Base-by-base conservation (phyloP, 305 asterid genomes). In the Fraxinus platypoda region DNA sequence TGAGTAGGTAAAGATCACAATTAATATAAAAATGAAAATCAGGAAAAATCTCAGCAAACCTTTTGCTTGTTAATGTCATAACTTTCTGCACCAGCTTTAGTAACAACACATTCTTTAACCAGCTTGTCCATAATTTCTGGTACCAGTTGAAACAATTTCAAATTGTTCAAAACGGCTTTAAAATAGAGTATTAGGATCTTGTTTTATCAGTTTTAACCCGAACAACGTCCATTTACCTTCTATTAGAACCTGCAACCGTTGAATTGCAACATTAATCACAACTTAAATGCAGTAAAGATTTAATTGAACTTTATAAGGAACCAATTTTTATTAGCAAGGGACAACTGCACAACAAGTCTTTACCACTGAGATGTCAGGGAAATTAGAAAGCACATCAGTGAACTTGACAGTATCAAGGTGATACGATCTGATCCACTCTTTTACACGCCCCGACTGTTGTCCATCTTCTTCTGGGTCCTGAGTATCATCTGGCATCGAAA, bases 331-430 rank as follows among this genome's bases (percentile, higher is more conserved):
- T 37, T 6, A 21, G 19, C 1, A n/a, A 23, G 25, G 38, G n/a
- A 76, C 25, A 80, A 80, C 13, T 80, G 52, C 72, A 66, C 28
- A 54, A 81, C 28, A 46, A 78, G 28, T 76, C 80, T 88, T 86
- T 90, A 94, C 98, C 90, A 87, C 91, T 49, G 98, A 93, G 87
- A 94, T 89, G 86, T 92, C 97, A 8, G 97, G 92, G 87, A 95
- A 95, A 85, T 87, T 90, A 83, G 98, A 90, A 87, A 95, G 92
- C 84, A 92, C 87, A 43, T 92, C 94, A 25, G 92, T 91, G 81
- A 93, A 88, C 75, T 92, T 92, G 85, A 95, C 82, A 15, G 87
- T 90, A 77, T 87, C 92, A 68, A 90, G 95, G 87, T 94, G 97
- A 83, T 92, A 83, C 25, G 93, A 82, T 83, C 81, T 85, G 84